These are phyloP conservation scores for Talaromyces liani DNA, from an alignment of 495 filamentous ascomycete species.

Conservation along the genomic window DNA sequence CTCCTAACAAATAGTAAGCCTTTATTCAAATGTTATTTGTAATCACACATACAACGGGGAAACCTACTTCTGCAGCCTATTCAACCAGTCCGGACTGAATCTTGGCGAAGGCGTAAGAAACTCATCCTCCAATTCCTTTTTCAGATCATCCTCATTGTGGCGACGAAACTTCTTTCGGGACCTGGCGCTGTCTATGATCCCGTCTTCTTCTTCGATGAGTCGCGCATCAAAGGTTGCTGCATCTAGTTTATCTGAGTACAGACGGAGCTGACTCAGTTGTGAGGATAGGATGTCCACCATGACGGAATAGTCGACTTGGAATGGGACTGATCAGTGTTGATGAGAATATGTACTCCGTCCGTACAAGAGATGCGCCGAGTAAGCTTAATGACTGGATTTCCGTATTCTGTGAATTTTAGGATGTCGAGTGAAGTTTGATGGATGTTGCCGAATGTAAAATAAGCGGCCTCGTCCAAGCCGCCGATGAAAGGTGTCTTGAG, in stretches of 20 bases:
- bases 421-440: neutral
- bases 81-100: constrained; percentile 79
- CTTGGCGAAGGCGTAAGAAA: constrained; percentile 69
- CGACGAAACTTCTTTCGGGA: constrained; percentile 51
- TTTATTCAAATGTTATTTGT: neutral
- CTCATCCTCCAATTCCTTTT: constrained; percentile 62
- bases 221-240: constrained; percentile 24
- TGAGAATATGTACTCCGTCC: neutral
- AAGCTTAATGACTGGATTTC: neutral
- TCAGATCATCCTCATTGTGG: constrained; percentile 48
- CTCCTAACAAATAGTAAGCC: constrained; percentile 39
- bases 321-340: neutral
- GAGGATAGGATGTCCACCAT: constrained; percentile 22
- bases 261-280: constrained; percentile 21
- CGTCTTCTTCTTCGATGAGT: constrained; percentile 28
- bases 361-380: neutral
- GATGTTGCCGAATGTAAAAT: neutral
- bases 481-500: neutral
- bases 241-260: constrained; percentile 19
- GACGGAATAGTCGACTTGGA: neutral
- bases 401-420: neutral
- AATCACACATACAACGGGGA: neutral
- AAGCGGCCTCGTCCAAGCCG: neutral
- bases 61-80: constrained; percentile 68
- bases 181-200: constrained; percentile 20